Base-by-base conservation (phyloP, 2,329 filamentous ascomycete genomes). In the Fusarium torulosum region DNA sequence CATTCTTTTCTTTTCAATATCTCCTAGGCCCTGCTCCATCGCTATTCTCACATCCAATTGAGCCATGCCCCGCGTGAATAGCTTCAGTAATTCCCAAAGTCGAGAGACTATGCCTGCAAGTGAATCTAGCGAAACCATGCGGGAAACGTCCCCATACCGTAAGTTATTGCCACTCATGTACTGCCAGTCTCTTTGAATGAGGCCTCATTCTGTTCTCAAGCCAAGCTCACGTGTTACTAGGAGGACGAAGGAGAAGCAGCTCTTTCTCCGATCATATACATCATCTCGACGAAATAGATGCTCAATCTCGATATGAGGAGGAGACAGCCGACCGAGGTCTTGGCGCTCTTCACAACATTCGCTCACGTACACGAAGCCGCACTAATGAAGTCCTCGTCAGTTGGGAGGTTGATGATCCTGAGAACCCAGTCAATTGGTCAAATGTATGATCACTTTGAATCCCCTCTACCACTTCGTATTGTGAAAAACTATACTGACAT, bases 401-500 rank as follows among this genome's bases (percentile, higher is more conserved):
- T 2, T 86, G 84, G 83, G 79, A 81, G 6, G 67, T 77, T 4
- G 72, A 83, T 37, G 85, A 86, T 65, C 75, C 79, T 2, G 84
- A 85, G 62, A 85, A 87, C 59, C 84, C 84, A 3, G 80, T 85
- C 72, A 86, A 86, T 72, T 87, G 83, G 82, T 76, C 82, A 17
- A 71, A 63, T 43, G 79, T 80, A 72, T 63, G 76, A 49, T 9
- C 53, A 14, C 23, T 29, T 13, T 25, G 8, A 50, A n/a, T 49
- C n/a, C 8, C 17, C 37, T 23, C 11, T 15, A 25, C 20, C 11
- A 14, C 23, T 33, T 37, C 19, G 17, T 41, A 15, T n/a, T 17
- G 15, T 4, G 29, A n/a, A 6, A 6, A 3, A 5, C 13, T n/a
- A 17, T 55, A 9, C 40, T 57, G 7, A 45, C 43, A 14, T 14